Conservation (phyloP, 2,329 filamentous ascomycete genomes). For the Stemphylium lycopersici region DNA sequence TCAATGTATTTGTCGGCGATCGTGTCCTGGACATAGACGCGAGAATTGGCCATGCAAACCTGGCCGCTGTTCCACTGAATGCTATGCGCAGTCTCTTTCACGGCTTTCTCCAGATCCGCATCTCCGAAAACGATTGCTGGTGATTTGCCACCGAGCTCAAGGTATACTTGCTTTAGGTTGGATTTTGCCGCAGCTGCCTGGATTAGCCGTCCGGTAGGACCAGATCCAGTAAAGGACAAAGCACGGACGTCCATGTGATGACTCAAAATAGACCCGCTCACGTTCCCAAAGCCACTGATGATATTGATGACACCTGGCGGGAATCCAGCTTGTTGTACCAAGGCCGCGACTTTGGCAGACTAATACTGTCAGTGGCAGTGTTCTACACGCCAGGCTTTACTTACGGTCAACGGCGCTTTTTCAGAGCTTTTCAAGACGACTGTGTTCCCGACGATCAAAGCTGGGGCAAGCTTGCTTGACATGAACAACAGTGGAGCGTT, state of each 20-base stretch:
- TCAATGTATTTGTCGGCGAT: conserved; percentile 56
- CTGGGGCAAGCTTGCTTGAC: conserved; percentile 35
- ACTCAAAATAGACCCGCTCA: conserved; percentile 77
- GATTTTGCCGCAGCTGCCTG: conserved; percentile 72
- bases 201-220: conserved; percentile 86
- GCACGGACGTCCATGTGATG: conserved; percentile 84
- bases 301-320: conserved; percentile 82
- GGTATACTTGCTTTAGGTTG: conserved; percentile 84
- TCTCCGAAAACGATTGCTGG: conserved; percentile 82
- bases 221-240: conserved; percentile 81
- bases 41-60: conserved; percentile 64
- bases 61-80: conserved; percentile 64
- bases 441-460: conserved; percentile 44
- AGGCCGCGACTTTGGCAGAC: conserved; percentile 79
- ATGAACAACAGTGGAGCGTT: conserved; percentile 40
- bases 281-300: conserved; percentile 77
- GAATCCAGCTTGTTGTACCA: conserved; percentile 79
- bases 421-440: conserved; percentile 45
- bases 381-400: conserved; percentile 55
- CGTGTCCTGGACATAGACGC: conserved; percentile 62
- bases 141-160: conserved; percentile 87
- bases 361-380: conserved; percentile 63
- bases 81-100: conserved; percentile 58
- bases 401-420: conserved; percentile 71
- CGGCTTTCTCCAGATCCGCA: conserved; percentile 76